A percentile compares a stretch with the other conserved stretches of the same genome.
Evolutionary conservation across 192 early-diverging fungal genomes (phyloP).

Genomic region (Entrophospora sp.): DNA sequence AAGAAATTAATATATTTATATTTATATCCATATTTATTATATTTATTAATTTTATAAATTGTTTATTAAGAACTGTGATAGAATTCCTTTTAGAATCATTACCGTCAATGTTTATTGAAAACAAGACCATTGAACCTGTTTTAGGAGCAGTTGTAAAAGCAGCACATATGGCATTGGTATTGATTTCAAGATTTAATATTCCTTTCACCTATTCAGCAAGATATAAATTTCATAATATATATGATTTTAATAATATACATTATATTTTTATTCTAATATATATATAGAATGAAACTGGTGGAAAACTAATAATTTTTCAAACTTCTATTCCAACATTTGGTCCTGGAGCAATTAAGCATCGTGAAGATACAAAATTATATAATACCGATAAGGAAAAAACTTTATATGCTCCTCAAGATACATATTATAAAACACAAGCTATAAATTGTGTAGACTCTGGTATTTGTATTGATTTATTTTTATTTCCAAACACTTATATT

Average conservation of each 20-base stretch:
- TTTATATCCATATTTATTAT: constrained; percentile 2
- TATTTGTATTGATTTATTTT: constrained; percentile 79
- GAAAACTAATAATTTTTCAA: constrained; percentile 86
- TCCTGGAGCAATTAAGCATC: constrained; percentile 75
- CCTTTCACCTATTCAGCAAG: no score
- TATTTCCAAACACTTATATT: constrained; percentile 83
- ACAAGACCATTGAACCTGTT: constrained; percentile 61
- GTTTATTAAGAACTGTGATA: constrained; percentile 50
- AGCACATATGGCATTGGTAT: constrained; percentile 61
- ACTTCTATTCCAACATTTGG: constrained; percentile 79
- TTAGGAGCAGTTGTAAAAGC: constrained; percentile 78
- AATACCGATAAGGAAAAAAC: constrained; percentile 86
- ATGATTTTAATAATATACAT: background rate
- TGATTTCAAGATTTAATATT: background rate
- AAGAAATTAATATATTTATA: no score
- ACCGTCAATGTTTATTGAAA: constrained; percentile 75
- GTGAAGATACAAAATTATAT: constrained; percentile 86
- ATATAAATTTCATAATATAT: background rate
- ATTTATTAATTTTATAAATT: background rate
- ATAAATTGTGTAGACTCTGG: constrained; percentile 75
- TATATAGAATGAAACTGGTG: constrained; percentile 61
- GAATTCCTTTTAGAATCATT: constrained; percentile 73
- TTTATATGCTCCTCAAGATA: constrained; percentile 79
- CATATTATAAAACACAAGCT: constrained; percentile 77
- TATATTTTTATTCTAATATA: background rate